These are phyloP conservation scores for Heimioporus sp. DNA, from an alignment of 768 basidiomycete species.

Conservation along the genomic window DNA sequence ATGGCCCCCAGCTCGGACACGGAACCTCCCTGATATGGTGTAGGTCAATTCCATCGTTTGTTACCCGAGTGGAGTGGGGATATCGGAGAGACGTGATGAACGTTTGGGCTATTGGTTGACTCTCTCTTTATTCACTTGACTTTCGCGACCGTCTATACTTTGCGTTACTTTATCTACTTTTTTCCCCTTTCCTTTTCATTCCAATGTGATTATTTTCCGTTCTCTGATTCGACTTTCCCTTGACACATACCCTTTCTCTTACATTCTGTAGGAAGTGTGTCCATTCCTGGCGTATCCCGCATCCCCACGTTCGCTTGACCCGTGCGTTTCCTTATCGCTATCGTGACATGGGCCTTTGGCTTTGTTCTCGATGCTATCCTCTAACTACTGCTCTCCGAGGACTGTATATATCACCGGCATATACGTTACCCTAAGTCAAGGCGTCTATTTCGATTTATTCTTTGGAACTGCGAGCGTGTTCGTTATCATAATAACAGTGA, in stretches of 20 bases:
- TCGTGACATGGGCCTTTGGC: slow-evolving; percentile 20
- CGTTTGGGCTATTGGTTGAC: slow-evolving; percentile 65
- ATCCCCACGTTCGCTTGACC: slow-evolving; percentile 30
- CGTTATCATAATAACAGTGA: too few relatives aligned
- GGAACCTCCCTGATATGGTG: slow-evolving; percentile 7
- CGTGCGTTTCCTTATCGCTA: slow-evolving; percentile 29
- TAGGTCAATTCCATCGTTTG: neutral
- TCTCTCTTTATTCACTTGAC: slow-evolving; percentile 49
- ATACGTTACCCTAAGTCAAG: slow-evolving; percentile 13
- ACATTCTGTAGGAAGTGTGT: slow-evolving; percentile 20
- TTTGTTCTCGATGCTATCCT: slow-evolving; percentile 26
- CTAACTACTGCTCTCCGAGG: slow-evolving; percentile 10
- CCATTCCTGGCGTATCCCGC: slow-evolving; percentile 21
- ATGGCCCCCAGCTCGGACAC: slow-evolving; percentile 2
- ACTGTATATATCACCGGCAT: slow-evolving; percentile 21
- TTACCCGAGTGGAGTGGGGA: slow-evolving; percentile 1
- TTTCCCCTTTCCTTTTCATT: slow-evolving; percentile 13
- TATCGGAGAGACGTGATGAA: slow-evolving; percentile 19
- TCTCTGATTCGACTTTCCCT: slow-evolving; percentile 31
- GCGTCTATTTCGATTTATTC: too few relatives aligned
- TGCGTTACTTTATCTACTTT: slow-evolving; percentile 30
- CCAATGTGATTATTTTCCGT: slow-evolving; percentile 30
- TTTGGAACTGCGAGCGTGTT: too few relatives aligned
- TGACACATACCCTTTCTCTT: slow-evolving; percentile 23
- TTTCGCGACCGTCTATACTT: slow-evolving; percentile 30